phyloP scores from a whole-genome alignment of 345 rosid genomes.

The Sisymbrium altissimum region DNA sequence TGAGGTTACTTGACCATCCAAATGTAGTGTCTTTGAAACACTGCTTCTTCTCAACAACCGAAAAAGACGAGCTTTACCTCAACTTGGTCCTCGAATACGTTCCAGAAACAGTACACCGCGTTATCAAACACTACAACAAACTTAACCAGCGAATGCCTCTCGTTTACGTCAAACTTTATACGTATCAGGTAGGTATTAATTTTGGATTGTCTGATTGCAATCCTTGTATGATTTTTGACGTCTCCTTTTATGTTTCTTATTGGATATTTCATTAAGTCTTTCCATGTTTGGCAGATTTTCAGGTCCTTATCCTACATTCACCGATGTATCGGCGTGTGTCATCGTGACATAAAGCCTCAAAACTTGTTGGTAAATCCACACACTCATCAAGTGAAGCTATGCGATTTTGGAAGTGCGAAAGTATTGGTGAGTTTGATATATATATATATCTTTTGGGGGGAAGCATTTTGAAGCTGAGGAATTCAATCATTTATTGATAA shows the following conservation, averaged over 20 bases:
- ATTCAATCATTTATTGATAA: not conserved
- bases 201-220: not conserved
- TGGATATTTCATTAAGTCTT: not conserved
- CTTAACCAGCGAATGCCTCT: constrained; percentile 90
- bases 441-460: too few relatives aligned
- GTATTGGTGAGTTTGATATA: constrained; percentile 61
- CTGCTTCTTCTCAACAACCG: constrained; percentile 95
- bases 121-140: constrained; percentile 85
- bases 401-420: constrained; percentile 99
- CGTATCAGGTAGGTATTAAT: constrained; percentile 61
- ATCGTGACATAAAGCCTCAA: constrained; percentile 97
- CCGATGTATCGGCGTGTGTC: constrained; percentile 80
- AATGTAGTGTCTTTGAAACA: constrained; percentile 88
- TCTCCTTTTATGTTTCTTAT: not conserved
- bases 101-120: constrained; percentile 92
- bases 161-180: constrained; percentile 82
- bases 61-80: constrained; percentile 92
- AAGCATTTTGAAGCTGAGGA: not conserved
- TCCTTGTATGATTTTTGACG: too few relatives aligned
- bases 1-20: constrained; percentile 96
- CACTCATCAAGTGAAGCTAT: constrained; percentile 90
- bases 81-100: constrained; percentile 95
- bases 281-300: constrained; percentile 59
- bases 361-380: constrained; percentile 98
- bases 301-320: constrained; percentile 91